These are phyloP conservation scores for Yarrowia galli DNA, from an alignment of 1,139 yeast species.

Conservation along the genomic window DNA sequence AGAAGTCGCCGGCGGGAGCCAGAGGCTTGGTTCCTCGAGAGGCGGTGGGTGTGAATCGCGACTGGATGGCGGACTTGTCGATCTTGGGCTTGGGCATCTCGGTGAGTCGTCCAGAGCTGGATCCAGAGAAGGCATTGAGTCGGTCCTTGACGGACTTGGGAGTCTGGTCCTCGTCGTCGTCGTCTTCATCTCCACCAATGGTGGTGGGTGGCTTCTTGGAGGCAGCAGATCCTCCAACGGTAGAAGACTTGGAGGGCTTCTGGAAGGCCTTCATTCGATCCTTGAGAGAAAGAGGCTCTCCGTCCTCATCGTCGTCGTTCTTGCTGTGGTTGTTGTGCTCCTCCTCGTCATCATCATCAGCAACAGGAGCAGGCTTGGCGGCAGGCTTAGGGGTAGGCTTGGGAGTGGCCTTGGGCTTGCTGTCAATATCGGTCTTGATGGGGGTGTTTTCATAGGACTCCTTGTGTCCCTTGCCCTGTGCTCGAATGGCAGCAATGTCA, in stretches of 20 bases:
- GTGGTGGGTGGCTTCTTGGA: constrained; percentile 35
- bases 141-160: constrained; percentile 58
- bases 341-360: constrained; percentile 63
- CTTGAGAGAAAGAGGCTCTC: constrained; percentile 46
- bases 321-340: constrained; percentile 49
- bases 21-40: constrained; percentile 32
- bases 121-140: constrained; percentile 46
- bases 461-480: constrained; percentile 51
- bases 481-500: constrained; percentile 58
- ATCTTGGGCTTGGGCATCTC: constrained; percentile 73
- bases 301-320: constrained; percentile 53
- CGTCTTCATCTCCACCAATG: constrained; percentile 41
- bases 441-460: constrained; percentile 41
- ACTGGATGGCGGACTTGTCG: constrained; percentile 56
- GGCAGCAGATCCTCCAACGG: constrained; percentile 36
- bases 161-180: constrained; percentile 48
- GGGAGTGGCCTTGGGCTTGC: constrained; percentile 34
- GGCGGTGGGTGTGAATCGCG: constrained; percentile 54
- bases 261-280: constrained; percentile 40
- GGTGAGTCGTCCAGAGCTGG: constrained; percentile 55
- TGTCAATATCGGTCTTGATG: constrained; percentile 15
- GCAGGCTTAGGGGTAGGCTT: constrained; percentile 35
- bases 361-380: constrained; percentile 37
- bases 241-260: constrained; percentile 40
- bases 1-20: constrained; percentile 50